Base-by-base conservation (phyloP, 345 rosid species). In the Syzygium jambos region DNA sequence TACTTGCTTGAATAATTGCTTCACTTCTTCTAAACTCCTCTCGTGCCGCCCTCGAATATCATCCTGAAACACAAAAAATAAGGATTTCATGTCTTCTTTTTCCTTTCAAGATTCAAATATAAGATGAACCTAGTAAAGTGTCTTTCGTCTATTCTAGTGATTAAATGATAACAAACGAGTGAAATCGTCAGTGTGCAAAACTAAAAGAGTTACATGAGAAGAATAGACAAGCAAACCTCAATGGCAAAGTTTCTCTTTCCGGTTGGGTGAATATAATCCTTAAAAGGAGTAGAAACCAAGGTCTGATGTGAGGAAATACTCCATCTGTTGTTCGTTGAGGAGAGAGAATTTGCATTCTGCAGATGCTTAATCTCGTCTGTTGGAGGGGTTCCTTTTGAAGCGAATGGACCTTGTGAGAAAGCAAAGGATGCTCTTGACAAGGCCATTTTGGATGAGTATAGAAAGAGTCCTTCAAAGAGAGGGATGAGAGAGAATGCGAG, bases 401-500 rank as follows among this genome's bases (percentile, higher is more conserved):
- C 46, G 23, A 68, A 17, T 68, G 78, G 23, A 34, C 78, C 46
- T 17, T 34, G 78, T 34, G 19, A 68, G 23, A 68, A 34, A 34
- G 46, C 46, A 30, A 34, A 34, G 25, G 46, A 34, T 34, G 46
- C 22, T 34, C 25, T 34, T 68, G 78, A 34, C 78, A 68, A 68
- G 46, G 23, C 13, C 78, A 68, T 68, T 17, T 17, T 34, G 78
- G 78, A 68, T 68, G 78, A 30, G 46, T 16, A 30, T 17, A 68
- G 78, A 65, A 16, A 68, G 46, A 68, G 78, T 16, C 41, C 43
- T 68, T 29, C 21, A 29, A 65, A 29, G 38, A 65, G 77, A 29
- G 5, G 41, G 77, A 88, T 89, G 93, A 89, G 89, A 78, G 49
- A 87, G 30, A n/a, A 15, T 63, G 41, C 1, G 41, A 30, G 38